Conservation (phyloP, 2,329 filamentous ascomycete genomes). For the Cadophora sp. region DNA sequence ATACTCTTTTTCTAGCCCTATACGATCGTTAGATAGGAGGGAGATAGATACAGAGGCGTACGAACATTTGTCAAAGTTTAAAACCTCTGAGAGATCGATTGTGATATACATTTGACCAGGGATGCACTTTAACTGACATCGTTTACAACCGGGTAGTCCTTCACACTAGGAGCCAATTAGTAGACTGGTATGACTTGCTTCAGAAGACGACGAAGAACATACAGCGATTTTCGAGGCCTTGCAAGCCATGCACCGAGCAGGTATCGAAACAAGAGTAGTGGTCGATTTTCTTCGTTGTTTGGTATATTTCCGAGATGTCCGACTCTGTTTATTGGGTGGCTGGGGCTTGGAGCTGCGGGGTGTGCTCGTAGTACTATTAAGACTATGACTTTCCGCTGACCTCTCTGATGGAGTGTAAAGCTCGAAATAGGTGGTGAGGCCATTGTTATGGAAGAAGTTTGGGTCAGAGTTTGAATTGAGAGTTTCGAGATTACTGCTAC, state of each 20-base stretch:
- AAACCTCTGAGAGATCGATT: not conserved
- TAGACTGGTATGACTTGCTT: not conserved
- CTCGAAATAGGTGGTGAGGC: not conserved
- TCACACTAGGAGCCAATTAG: not conserved
- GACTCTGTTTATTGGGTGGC: not conserved
- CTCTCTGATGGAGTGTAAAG: not conserved
- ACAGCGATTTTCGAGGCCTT: not conserved
- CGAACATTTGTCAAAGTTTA: slow-evolving; percentile 4
- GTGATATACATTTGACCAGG: not conserved
- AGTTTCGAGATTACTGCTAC: not conserved
- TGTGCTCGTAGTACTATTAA: not conserved
- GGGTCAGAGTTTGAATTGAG: not conserved
- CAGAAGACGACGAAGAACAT: not conserved
- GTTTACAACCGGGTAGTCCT: not conserved
- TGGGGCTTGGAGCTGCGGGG: not conserved
- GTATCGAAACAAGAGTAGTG: not conserved
- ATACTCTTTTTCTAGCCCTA: slow-evolving; percentile 1
- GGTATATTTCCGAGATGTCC: not conserved
- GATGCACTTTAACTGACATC: slow-evolving; percentile 1
- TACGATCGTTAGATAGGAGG: not conserved
- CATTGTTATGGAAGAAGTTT: not conserved
- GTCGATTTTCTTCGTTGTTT: not conserved
- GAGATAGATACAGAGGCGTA: not conserved
- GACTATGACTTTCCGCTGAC: not conserved
- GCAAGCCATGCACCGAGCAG: not conserved